These are phyloP conservation scores for Solanum paucissectum DNA, from an alignment of 257 asterid species.

Conservation along the genomic window DNA sequence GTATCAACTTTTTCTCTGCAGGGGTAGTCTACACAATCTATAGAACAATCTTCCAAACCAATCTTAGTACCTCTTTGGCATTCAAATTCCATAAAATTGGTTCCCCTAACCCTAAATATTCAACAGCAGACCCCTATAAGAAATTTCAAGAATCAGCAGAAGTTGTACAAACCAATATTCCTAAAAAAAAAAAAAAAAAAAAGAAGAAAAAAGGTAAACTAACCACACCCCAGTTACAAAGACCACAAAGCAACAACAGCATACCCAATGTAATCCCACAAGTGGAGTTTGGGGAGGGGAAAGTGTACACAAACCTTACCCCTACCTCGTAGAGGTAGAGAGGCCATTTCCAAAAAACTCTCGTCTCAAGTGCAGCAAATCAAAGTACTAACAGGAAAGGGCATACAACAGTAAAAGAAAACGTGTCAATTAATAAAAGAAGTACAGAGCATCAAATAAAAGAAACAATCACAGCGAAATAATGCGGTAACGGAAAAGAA, in stretches of 20 bases:
- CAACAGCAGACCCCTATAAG: not conserved
- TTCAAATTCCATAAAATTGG: constrained; percentile 80
- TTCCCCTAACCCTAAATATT: constrained; percentile 2
- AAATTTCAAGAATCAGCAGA: not conserved
- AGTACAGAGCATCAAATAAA: not conserved
- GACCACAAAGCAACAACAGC: not conserved
- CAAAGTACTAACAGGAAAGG: not conserved
- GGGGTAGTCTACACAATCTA: constrained; percentile 24
- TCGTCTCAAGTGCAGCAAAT: not conserved
- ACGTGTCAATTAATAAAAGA: not conserved
- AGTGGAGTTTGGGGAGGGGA: not conserved
- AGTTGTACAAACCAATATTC: not conserved
- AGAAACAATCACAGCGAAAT: not conserved
- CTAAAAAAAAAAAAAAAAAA: not conserved
- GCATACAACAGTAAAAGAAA: not conserved
- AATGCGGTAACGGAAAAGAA: not conserved
- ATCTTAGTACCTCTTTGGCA: constrained; percentile 51
- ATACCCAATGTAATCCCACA: not conserved
- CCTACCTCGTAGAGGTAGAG: not conserved
- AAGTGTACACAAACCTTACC: not conserved
- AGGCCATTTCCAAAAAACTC: not conserved
- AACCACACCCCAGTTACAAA: not conserved
- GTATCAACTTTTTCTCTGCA: constrained; percentile 12
- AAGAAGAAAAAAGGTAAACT: not conserved
- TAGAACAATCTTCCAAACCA: constrained; percentile 15